phyloP scores from a whole-genome alignment of 1,284 basidiomycete species.

The Microbotryum lychnidis-dioicae region DNA sequence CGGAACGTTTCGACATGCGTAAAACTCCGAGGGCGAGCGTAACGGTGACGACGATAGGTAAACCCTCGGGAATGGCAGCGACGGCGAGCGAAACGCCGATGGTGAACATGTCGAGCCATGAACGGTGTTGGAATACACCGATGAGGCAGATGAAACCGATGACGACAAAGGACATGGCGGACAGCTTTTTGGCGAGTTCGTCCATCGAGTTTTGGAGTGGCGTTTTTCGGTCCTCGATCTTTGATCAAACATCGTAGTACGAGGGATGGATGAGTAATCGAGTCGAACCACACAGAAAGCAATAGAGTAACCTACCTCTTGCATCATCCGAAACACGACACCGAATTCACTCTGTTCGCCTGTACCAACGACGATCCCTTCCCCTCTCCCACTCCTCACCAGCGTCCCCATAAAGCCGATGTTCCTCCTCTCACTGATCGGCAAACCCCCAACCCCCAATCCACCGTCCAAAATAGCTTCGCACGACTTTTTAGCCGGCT shows the following conservation, averaged over 20 bases:
- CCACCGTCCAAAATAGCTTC: slow-evolving; percentile 49
- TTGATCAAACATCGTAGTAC: too few relatives aligned
- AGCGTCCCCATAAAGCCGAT: slow-evolving; percentile 96
- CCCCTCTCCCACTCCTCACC: slow-evolving; percentile 80
- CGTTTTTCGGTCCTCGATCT: slow-evolving; percentile 87
- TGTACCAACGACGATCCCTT: slow-evolving; percentile 82
- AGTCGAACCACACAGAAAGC: neutral
- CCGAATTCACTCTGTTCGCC: slow-evolving; percentile 89
- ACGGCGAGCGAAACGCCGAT: slow-evolving; percentile 96
- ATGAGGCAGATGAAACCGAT: slow-evolving; percentile 90
- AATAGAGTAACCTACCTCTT: slow-evolving; percentile 57
- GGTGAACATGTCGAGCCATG: slow-evolving; percentile 97
- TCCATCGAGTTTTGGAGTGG: slow-evolving; percentile 94
- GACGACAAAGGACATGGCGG: slow-evolving; percentile 78
- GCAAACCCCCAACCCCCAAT: slow-evolving; percentile 47
- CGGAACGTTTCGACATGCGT: slow-evolving; percentile 86
- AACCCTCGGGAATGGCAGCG: slow-evolving; percentile 91
- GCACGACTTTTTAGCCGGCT: slow-evolving; percentile 61
- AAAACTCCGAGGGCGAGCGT: slow-evolving; percentile 90
- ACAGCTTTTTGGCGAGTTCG: slow-evolving; percentile 86
- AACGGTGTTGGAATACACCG: slow-evolving; percentile 74
- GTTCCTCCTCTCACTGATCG: slow-evolving; percentile 77
- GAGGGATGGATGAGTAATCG: too few relatives aligned
- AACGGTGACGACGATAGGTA: slow-evolving; percentile 95
- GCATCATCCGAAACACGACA: slow-evolving; percentile 96